Conservation (phyloP, 768 basidiomycete genomes). For the Mycena venus region DNA sequence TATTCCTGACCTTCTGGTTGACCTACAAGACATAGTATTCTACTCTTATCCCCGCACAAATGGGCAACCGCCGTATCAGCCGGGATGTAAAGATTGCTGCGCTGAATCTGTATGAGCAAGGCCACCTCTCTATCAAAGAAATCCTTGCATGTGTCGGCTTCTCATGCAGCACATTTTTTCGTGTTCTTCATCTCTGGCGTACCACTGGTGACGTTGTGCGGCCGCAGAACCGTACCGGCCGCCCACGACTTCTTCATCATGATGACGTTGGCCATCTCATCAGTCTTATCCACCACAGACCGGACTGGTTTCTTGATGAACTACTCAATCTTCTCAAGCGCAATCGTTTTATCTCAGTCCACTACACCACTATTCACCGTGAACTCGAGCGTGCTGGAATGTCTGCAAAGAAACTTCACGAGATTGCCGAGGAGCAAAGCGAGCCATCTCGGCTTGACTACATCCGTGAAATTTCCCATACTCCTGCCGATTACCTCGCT, state of each 20-base stretch:
- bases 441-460: conserved; percentile 41
- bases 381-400: conserved; percentile 43
- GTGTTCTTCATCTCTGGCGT: conserved; percentile 39
- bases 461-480: conserved; percentile 42
- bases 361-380: too few species aligned
- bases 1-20: too few species aligned
- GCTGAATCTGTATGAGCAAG: conserved; percentile 37
- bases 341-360: too few species aligned
- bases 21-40: too few species aligned
- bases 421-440: conserved; percentile 47
- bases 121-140: conserved; percentile 32
- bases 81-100: too few species aligned
- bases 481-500: conserved; percentile 46
- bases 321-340: too few species aligned
- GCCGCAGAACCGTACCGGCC: not conserved
- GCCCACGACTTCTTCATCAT: conserved; percentile 7
- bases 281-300: conserved; percentile 30
- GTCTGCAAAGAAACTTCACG: conserved; percentile 43
- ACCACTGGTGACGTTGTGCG: conserved; percentile 45
- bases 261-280: conserved; percentile 40
- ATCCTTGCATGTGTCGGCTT: conserved; percentile 40
- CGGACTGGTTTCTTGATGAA: conserved; percentile 52
- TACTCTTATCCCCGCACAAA: too few species aligned
- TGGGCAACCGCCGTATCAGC: not conserved
- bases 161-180: conserved; percentile 38